phyloP scores from a whole-genome alignment of 345 rosid genomes.

The Murraya koenigii region DNA sequence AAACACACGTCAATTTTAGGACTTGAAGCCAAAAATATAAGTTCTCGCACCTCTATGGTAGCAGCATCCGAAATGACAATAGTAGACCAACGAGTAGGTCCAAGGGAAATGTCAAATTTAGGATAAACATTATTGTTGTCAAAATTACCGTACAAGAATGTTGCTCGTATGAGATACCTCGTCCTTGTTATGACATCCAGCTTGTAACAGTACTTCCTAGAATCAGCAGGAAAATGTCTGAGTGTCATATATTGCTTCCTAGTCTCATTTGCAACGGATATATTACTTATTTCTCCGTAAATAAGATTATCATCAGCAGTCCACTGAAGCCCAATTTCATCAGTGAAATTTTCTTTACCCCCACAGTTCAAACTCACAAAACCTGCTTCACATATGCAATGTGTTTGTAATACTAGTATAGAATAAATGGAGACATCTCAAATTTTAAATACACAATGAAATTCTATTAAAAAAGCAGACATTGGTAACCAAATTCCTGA shows the following conservation, averaged over 20 bases:
- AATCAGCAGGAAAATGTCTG: constrained; percentile 92
- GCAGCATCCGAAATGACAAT: constrained; percentile 77
- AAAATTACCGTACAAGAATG: constrained; percentile 91
- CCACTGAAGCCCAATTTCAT: constrained; percentile 86
- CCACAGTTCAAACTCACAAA: constrained; percentile 97
- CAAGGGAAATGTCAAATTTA: constrained; percentile 84
- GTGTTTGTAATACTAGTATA: constrained; percentile 5
- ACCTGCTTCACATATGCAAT: constrained; percentile 44
- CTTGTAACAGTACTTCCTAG: constrained; percentile 85
- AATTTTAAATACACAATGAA: not conserved
- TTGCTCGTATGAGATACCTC: constrained; percentile 86
- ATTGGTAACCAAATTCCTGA: not conserved
- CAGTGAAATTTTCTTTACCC: constrained; percentile 62
- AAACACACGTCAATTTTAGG: constrained; percentile 75
- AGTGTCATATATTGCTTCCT: constrained; percentile 72
- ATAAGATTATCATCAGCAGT: constrained; percentile 56
- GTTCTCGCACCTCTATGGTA: constrained; percentile 66
- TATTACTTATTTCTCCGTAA: constrained; percentile 60
- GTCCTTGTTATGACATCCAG: constrained; percentile 68
- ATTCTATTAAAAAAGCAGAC: not conserved
- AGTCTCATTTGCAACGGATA: constrained; percentile 61
- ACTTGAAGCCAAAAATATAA: constrained; percentile 78
- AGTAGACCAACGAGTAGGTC: constrained; percentile 90
- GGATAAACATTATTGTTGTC: constrained; percentile 91
- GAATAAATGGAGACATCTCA: not conserved